phyloP scores from a whole-genome alignment of 176 grass and related monocot genomes.

The Phragmites australis region DNA sequence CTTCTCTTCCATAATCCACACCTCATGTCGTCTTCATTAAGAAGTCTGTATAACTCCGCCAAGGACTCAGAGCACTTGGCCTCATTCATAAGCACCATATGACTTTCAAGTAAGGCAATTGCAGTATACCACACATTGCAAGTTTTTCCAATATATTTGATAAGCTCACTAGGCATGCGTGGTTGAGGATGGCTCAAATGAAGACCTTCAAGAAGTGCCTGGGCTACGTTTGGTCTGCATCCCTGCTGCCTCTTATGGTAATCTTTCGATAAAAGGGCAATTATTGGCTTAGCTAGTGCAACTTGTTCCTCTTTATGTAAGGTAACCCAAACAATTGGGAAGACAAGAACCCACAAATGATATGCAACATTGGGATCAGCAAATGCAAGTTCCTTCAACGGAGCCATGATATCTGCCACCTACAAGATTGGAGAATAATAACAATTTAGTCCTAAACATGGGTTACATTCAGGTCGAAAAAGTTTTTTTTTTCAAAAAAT shows the following conservation, averaged over 20 bases:
- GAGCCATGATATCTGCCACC: slow-evolving; percentile 88
- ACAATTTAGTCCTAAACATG: neutral
- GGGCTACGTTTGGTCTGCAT: slow-evolving; percentile 91
- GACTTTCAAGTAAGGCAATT: slow-evolving; percentile 83
- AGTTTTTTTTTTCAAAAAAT: slow-evolving; percentile 1
- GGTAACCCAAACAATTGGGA: slow-evolving; percentile 99
- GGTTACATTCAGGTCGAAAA: slow-evolving; percentile 24
- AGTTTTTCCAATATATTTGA: slow-evolving; percentile 99
- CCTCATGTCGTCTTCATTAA: slow-evolving; percentile 99
- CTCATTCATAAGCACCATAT: slow-evolving; percentile 92
- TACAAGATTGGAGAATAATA: slow-evolving; percentile 45
- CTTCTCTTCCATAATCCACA: slow-evolving; percentile 98
- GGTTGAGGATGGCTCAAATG: slow-evolving; percentile 98
- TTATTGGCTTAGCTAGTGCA: slow-evolving; percentile 91
- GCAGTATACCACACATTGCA: slow-evolving; percentile 96
- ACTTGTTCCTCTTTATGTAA: slow-evolving; percentile 98
- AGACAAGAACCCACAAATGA: slow-evolving; percentile 99
- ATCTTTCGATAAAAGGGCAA: slow-evolving; percentile 90
- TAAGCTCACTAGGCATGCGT: slow-evolving; percentile 97
- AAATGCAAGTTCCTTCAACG: slow-evolving; percentile 90
- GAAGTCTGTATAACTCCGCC: slow-evolving; percentile 89
- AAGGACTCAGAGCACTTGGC: slow-evolving; percentile 87
- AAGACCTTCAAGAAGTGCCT: slow-evolving; percentile 98
- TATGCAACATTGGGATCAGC: slow-evolving; percentile 93
- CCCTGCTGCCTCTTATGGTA: slow-evolving; percentile 97